Evolutionary conservation across 192 early-diverging fungal genomes (phyloP).

Genomic region (Coemansia sp.): DNA sequence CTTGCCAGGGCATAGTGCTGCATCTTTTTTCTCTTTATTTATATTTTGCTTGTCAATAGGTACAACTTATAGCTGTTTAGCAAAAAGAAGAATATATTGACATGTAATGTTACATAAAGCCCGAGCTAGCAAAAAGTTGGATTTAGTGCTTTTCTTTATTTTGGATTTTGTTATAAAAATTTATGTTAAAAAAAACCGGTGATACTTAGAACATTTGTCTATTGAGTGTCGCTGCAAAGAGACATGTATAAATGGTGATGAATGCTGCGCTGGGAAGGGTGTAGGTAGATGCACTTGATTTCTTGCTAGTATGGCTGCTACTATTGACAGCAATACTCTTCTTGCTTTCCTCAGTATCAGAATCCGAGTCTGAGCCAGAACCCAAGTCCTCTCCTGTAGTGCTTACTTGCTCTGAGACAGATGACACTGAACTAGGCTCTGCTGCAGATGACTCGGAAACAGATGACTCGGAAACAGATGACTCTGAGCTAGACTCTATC

Average conservation of each 20-base stretch:
- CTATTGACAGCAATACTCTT: constrained; percentile 1
- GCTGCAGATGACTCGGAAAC: neutral
- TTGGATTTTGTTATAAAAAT: neutral
- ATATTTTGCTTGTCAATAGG: no score
- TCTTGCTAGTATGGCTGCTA: neutral
- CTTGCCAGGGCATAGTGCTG: no score
- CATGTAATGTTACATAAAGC: no score
- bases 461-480: neutral
- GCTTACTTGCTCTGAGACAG: neutral
- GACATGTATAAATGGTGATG: neutral
- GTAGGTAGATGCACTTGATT: constrained; percentile 1
- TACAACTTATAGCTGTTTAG: no score
- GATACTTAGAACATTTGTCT: neutral
- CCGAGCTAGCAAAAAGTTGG: neutral
- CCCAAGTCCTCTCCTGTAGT: constrained; percentile 9
- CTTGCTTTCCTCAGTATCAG: constrained; percentile 17
- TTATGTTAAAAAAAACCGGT: neutral
- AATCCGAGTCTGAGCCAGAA: constrained; percentile 37
- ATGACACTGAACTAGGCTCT: neutral
- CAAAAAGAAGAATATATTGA: neutral
- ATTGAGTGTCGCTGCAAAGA: constrained; percentile 3
- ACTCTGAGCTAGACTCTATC: neutral
- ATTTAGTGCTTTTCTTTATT: neutral
- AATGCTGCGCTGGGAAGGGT: neutral
- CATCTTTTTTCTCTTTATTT: no score